phyloP scores from a whole-genome alignment of 352 stramenopile genomes.

The Phytophthora multivora region DNA sequence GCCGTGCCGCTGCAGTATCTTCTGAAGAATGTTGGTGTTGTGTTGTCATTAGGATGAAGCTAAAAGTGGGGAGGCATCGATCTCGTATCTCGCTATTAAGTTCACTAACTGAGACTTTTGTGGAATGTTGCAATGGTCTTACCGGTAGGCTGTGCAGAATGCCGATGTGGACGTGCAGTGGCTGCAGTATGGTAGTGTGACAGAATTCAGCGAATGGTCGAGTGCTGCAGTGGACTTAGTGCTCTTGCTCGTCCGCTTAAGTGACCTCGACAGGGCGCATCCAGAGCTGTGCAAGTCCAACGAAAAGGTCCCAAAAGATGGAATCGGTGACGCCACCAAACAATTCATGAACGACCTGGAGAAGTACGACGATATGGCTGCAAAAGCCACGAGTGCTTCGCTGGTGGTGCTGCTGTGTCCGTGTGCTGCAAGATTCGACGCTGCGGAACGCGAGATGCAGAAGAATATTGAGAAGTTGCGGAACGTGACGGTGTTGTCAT shows the following conservation, averaged over 20 bases:
- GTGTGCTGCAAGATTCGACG: constrained; percentile 18
- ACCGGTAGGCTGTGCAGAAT: constrained; percentile 35
- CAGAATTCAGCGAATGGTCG: constrained; percentile 41
- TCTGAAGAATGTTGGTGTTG: constrained; percentile 46
- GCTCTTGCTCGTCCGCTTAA: constrained; percentile 63
- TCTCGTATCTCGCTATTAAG: background rate
- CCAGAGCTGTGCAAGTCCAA: constrained; percentile 46
- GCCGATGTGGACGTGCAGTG: constrained; percentile 49
- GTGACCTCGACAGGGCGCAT: constrained; percentile 58
- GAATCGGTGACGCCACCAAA: background rate
- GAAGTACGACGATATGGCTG: constrained; percentile 22
- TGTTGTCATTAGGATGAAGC: constrained; percentile 8
- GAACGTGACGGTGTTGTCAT: constrained; percentile 36
- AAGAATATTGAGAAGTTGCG: constrained; percentile 22
- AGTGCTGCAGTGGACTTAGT: constrained; percentile 41
- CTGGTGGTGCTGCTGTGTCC: constrained; percentile 51
- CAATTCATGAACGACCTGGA: constrained; percentile 35
- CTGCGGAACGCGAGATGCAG: constrained; percentile 15
- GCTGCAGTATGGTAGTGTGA: constrained; percentile 57
- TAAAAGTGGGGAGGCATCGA: background rate
- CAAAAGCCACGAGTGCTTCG: constrained; percentile 7
- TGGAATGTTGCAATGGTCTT: constrained; percentile 8
- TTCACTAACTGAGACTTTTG: background rate
- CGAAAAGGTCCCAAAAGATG: background rate
- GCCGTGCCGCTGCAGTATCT: constrained; percentile 57